Evolutionary conservation across 2,329 filamentous ascomycete genomes (phyloP).

Genomic region (Fusarium tricinctum): DNA sequence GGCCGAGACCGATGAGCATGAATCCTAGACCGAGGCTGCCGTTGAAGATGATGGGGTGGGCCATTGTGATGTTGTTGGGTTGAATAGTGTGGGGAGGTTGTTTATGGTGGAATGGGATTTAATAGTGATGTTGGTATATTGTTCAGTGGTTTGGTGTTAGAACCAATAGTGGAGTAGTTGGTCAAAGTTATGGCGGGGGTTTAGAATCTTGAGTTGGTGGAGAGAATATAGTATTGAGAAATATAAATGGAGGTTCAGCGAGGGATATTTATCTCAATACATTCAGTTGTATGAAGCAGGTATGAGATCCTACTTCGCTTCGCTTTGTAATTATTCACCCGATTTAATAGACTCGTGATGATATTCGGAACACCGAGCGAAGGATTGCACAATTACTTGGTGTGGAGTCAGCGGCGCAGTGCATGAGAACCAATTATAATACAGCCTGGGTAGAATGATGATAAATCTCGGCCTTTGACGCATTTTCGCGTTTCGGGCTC

Average conservation of each 20-base stretch:
- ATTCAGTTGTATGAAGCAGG: neutral
- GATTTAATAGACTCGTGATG: neutral
- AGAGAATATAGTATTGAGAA: neutral
- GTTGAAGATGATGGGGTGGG: slow-evolving; percentile 25
- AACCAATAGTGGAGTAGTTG: neutral
- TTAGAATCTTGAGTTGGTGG: neutral
- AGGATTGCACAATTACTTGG: neutral
- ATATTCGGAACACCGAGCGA: neutral
- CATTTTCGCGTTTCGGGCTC: neutral
- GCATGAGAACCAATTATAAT: neutral
- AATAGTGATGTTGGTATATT: no score
- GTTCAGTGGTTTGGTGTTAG: neutral
- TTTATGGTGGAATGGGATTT: no score
- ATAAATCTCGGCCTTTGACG: neutral
- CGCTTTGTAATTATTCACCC: no score
- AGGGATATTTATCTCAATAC: neutral
- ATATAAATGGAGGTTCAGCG: neutral
- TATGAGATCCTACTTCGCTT: neutral
- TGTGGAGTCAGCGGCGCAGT: neutral
- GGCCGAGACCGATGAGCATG: slow-evolving; percentile 14
- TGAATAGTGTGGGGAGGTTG: no score
- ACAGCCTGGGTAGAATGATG: neutral
- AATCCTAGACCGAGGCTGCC: slow-evolving; percentile 11
- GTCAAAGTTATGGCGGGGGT: neutral
- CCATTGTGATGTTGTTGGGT: neutral